Conservation (phyloP, 2,329 filamentous ascomycete genomes). For the Tolypocladium cylindrosporum region DNA sequence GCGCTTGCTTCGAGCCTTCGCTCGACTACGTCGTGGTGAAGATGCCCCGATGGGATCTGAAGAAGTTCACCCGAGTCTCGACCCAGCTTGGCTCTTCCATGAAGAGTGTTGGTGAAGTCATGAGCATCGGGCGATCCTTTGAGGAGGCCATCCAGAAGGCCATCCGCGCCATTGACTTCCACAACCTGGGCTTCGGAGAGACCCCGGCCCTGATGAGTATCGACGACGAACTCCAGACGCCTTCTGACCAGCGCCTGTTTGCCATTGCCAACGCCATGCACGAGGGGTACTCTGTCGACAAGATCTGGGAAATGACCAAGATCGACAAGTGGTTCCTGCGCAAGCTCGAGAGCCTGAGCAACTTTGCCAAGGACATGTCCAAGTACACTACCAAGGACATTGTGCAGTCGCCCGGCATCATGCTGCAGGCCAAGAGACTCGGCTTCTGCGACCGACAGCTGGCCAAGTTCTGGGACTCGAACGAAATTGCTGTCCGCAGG, state of each 20-base stretch:
- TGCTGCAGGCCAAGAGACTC: conserved; percentile 81
- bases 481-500: conserved; percentile 80
- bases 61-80: conserved; percentile 96
- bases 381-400: conserved; percentile 56
- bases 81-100: conserved; percentile 94
- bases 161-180: conserved; percentile 87
- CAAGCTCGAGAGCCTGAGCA: conserved; percentile 81
- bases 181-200: conserved; percentile 91
- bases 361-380: conserved; percentile 76
- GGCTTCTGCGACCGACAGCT: conserved; percentile 93
- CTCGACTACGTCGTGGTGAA: conserved; percentile 98
- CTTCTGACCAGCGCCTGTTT: conserved; percentile 93
- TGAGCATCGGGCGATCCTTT: conserved; percentile 94
- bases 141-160: conserved; percentile 98
- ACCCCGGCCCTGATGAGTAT: conserved; percentile 90
- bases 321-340: conserved; percentile 98
- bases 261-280: conserved; percentile 98
- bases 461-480: conserved; percentile 88
- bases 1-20: conserved; percentile 96
- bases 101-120: conserved; percentile 99
- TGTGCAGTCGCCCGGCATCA: conserved; percentile 50
- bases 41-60: conserved; percentile 97
- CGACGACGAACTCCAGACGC: conserved; percentile 90
- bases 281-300: conserved; percentile 83
- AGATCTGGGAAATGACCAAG: conserved; percentile 96